A percentile compares a stretch with the other conserved stretches of the same genome.
These are phyloP conservation scores for Epichloe amarillans DNA, from an alignment of 2,329 filamentous ascomycete genomes.

Conservation along the genomic window DNA sequence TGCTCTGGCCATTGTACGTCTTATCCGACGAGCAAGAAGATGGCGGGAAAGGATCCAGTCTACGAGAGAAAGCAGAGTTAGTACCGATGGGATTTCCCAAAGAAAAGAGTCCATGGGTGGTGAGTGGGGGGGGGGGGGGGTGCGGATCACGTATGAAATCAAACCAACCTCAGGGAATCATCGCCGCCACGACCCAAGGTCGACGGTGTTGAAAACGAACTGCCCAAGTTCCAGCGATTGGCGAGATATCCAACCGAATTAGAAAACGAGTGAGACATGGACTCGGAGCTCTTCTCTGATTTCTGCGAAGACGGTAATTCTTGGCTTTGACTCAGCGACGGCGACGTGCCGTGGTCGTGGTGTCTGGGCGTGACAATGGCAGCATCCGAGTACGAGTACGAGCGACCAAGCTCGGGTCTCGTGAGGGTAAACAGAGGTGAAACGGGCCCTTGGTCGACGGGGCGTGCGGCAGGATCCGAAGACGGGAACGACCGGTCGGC, in stretches of 20 bases:
- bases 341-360: neutral
- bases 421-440: constrained; percentile 10
- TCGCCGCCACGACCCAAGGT: constrained; percentile 25
- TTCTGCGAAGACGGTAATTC: constrained; percentile 16
- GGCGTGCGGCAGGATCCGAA: constrained; percentile 16
- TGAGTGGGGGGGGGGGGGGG: too few relatives aligned
- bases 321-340: constrained; percentile 14
- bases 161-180: constrained; percentile 32
- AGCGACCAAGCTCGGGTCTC: constrained; percentile 4
- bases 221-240: constrained; percentile 43
- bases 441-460: constrained; percentile 12
- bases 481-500: constrained; percentile 14
- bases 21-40: constrained; percentile 28
- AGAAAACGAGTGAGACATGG: constrained; percentile 27
- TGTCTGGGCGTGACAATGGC: constrained; percentile 15
- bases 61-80: constrained; percentile 9
- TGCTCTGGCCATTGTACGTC: constrained; percentile 22
- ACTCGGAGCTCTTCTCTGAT: constrained; percentile 14
- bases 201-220: constrained; percentile 37
- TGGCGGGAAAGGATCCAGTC: constrained; percentile 30
- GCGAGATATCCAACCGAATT: constrained; percentile 36
- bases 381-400: constrained; percentile 10
- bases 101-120: neutral
- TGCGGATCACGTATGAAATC: too few relatives aligned
- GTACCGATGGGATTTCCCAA: neutral